phyloP scores from a whole-genome alignment of 495 filamentous ascomycete species.

The Hypoxylon cercidicola region DNA sequence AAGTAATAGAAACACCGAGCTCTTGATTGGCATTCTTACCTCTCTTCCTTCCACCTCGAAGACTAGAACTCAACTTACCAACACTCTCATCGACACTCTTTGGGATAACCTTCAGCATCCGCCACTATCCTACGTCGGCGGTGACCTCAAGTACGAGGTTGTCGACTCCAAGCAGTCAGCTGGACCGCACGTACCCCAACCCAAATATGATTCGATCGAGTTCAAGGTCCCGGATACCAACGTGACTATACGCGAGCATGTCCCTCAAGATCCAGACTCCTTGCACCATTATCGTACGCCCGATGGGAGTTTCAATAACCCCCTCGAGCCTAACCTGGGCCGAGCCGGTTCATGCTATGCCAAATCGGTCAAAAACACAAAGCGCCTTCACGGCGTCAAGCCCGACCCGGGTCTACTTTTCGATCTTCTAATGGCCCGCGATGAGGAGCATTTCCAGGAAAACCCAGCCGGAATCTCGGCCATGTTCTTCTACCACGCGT shows the following conservation, averaged over 20 bases:
- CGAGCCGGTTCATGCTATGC: constrained; percentile 70
- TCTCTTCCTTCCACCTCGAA: constrained; percentile 65
- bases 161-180: constrained; percentile 19
- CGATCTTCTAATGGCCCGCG: constrained; percentile 74
- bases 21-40: constrained; percentile 48
- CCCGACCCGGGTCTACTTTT: constrained; percentile 81
- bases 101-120: constrained; percentile 79
- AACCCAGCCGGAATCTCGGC: constrained; percentile 80
- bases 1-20: constrained; percentile 42
- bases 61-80: constrained; percentile 62
- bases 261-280: constrained; percentile 47
- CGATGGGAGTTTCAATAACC: constrained; percentile 75
- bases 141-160: constrained; percentile 47
- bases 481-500: constrained; percentile 84
- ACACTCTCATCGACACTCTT: constrained; percentile 65
- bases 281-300: constrained; percentile 71
- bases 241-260: constrained; percentile 48
- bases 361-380: constrained; percentile 64
- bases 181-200: constrained; percentile 1
- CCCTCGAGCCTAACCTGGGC: constrained; percentile 72
- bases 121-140: constrained; percentile 66
- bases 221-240: constrained; percentile 49
- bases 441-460: constrained; percentile 64
- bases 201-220: constrained; percentile 38
- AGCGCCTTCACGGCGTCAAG: constrained; percentile 64